phyloP scores from a whole-genome alignment of 2,329 filamentous ascomycete species.

The Aspergillus ruber region DNA sequence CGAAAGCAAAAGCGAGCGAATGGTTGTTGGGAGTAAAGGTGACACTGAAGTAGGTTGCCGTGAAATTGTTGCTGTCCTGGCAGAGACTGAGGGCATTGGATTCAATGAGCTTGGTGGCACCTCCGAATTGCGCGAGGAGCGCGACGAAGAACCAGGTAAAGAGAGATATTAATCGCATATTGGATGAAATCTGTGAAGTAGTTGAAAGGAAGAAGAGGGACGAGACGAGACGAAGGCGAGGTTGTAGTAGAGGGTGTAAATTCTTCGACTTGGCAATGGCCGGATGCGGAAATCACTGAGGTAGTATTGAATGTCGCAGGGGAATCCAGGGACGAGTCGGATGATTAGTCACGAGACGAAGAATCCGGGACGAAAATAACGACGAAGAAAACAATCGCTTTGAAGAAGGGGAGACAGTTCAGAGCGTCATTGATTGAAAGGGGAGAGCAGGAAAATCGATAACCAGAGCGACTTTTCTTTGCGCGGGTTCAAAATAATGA shows the following conservation, averaged over 20 bases:
- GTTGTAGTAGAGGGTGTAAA: conserved; percentile 24
- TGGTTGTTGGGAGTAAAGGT: conserved; percentile 58
- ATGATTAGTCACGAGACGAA: neutral
- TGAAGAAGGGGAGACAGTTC: conserved; percentile 5
- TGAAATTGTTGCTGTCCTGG: conserved; percentile 75
- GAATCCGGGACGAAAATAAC: neutral
- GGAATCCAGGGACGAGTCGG: conserved; percentile 1
- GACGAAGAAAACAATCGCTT: neutral
- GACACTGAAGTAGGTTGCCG: conserved; percentile 81
- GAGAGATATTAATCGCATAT: conserved; percentile 29
- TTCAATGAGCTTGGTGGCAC: conserved; percentile 63
- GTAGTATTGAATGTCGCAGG: conserved; percentile 8
- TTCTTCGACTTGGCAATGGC: conserved; percentile 22
- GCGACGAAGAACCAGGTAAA: conserved; percentile 34
- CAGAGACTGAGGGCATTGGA: conserved; percentile 81
- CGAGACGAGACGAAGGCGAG: conserved; percentile 10
- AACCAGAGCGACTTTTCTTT: conserved; percentile 13
- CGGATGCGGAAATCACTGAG: conserved; percentile 29
- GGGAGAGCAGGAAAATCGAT: conserved; percentile 1
- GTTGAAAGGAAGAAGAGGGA: conserved; percentile 23
- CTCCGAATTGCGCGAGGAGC: conserved; percentile 44
- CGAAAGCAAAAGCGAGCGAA: conserved; percentile 65
- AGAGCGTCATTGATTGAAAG: conserved; percentile 20
- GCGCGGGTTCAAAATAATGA: conserved; percentile 3
- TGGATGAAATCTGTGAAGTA: conserved; percentile 9